A percentile compares a stretch with the other conserved stretches of the same genome.
phyloP scores from a whole-genome alignment of 805 yeast genomes.

The Wickerhamiella allomyrinae region DNA sequence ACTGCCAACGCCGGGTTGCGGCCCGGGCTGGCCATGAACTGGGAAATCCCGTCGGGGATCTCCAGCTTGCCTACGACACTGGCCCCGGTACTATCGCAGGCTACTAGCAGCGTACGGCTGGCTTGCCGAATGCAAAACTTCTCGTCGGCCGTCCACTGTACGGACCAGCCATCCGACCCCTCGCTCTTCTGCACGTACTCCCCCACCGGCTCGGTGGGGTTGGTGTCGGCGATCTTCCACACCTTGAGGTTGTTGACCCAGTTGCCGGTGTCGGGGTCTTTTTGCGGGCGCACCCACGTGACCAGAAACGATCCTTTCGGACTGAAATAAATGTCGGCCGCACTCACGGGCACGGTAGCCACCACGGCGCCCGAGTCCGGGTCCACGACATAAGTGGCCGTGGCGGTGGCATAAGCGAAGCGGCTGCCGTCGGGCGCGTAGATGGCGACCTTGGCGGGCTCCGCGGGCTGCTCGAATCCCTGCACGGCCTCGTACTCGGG shows the following conservation, averaged over 20 bases:
- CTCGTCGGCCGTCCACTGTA: slow-evolving; percentile 82
- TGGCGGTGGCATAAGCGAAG: slow-evolving; percentile 62
- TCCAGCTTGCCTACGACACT: slow-evolving; percentile 45
- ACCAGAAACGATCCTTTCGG: slow-evolving; percentile 71
- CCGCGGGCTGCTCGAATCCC: slow-evolving; percentile 20
- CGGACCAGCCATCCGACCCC: slow-evolving; percentile 55
- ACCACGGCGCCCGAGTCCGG: slow-evolving; percentile 38
- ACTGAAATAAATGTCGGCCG: slow-evolving; percentile 77
- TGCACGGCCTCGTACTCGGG: slow-evolving; percentile 22
- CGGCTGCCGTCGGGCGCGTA: slow-evolving; percentile 55
- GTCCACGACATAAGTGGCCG: slow-evolving; percentile 40
- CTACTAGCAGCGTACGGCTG: slow-evolving; percentile 44
- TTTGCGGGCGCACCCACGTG: slow-evolving; percentile 80
- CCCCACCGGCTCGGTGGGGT: slow-evolving; percentile 28
- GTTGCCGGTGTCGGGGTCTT: slow-evolving; percentile 55
- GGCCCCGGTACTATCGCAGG: slow-evolving; percentile 39
- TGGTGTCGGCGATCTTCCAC: slow-evolving; percentile 41
- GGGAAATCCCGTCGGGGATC: slow-evolving; percentile 37
- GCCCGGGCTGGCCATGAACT: slow-evolving; percentile 71
- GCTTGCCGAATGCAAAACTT: slow-evolving; percentile 43
- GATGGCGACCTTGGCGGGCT: slow-evolving; percentile 46
- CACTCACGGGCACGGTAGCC: slow-evolving; percentile 39
- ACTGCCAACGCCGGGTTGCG: slow-evolving; percentile 80
- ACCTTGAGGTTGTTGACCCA: slow-evolving; percentile 69
- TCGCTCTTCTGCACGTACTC: slow-evolving; percentile 70